Evolutionary conservation across 768 basidiomycete species (phyloP).

Genomic region (Tricholoma terreum): DNA sequence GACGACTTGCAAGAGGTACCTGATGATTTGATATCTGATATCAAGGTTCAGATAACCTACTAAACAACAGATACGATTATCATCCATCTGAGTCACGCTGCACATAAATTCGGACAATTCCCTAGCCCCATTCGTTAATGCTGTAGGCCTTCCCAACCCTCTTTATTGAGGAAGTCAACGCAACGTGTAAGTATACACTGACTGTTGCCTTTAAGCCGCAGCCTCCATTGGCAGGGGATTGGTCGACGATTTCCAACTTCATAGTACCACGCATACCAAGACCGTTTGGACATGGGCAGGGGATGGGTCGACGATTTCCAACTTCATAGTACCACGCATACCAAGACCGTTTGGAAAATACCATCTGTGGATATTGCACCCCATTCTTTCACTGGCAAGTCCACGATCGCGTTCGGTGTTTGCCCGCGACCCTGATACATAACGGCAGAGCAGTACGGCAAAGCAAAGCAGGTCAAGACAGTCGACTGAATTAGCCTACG

Average conservation of each 20-base stretch:
- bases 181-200: conserved; percentile 14
- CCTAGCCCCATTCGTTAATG: too few species aligned
- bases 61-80: background rate
- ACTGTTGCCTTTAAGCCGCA: conserved; percentile 1
- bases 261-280: conserved; percentile 1
- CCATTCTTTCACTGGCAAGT: background rate
- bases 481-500: background rate
- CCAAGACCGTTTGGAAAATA: background rate
- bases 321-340: conserved; percentile 3
- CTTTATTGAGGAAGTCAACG: too few species aligned
- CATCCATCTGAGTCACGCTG: too few species aligned
- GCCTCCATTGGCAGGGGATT: background rate
- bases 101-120: too few species aligned
- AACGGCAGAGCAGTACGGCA: background rate
- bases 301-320: conserved; percentile 4
- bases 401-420: conserved; percentile 5
- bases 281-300: too few species aligned
- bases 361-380: conserved; percentile 2
- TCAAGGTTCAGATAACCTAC: background rate
- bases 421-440: conserved; percentile 6
- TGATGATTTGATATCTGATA: background rate
- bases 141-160: background rate
- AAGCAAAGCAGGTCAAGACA: background rate
- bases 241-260: conserved; percentile 5
- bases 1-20: too few species aligned